phyloP scores from a whole-genome alignment of 257 asterid species.

The Anisodus acutangulus region DNA sequence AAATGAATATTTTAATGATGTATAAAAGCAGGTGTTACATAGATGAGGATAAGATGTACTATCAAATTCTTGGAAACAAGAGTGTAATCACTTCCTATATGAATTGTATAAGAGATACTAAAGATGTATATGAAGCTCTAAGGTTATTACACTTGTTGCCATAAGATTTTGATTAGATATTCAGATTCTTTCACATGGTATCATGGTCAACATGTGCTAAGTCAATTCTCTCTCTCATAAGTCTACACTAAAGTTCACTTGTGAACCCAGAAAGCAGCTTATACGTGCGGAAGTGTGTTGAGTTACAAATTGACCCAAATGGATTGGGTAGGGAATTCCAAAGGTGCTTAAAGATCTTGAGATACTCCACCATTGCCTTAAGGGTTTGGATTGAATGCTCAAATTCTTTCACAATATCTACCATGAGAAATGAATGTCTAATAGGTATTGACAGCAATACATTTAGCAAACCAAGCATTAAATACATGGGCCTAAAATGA shows the following conservation, averaged over 20 bases:
- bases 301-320: not conserved
- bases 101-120: not conserved
- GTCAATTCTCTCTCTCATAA: not conserved
- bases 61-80: slow-evolving; percentile 18
- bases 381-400: slow-evolving; percentile 23
- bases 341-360: slow-evolving; percentile 11
- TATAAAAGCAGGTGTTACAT: slow-evolving; percentile 14
- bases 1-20: not conserved
- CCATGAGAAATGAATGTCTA: not conserved
- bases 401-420: not conserved
- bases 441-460: not conserved
- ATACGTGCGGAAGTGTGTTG: not conserved
- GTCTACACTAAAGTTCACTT: slow-evolving; percentile 6
- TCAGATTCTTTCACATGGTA: slow-evolving; percentile 6
- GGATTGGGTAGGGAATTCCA: not conserved
- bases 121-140: not conserved
- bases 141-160: not conserved
- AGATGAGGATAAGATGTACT: not conserved
- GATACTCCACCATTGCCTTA: slow-evolving; percentile 3
- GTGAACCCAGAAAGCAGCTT: slow-evolving; percentile 5
- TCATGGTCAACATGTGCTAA: not conserved
- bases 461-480: not conserved
- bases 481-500: slow-evolving; percentile 22
- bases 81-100: not conserved
- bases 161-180: not conserved